phyloP scores from a whole-genome alignment of 225 moss, liverwort and hornwort species.

The Asterella californica region DNA sequence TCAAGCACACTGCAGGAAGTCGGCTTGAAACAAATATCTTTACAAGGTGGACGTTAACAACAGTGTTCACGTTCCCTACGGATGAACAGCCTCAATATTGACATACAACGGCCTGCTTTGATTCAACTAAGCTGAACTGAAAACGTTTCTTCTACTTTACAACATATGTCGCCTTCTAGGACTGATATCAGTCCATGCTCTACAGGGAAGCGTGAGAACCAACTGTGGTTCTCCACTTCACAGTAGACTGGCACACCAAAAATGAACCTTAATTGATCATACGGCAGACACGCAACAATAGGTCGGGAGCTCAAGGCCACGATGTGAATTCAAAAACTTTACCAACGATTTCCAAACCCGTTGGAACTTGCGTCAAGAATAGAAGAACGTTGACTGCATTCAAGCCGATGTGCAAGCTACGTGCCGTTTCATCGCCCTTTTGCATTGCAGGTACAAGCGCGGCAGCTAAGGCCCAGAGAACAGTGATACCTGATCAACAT shows the following conservation, averaged over 20 bases:
- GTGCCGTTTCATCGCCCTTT: slow-evolving; percentile 79
- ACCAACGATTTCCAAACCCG: slow-evolving; percentile 81
- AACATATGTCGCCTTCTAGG: neutral
- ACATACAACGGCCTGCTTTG: neutral
- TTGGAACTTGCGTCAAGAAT: slow-evolving; percentile 86
- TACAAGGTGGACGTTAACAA: neutral
- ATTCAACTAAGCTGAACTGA: neutral
- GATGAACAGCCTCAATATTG: neutral
- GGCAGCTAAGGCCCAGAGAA: slow-evolving; percentile 89
- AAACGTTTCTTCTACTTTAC: neutral
- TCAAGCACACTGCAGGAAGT: neutral
- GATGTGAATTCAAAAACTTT: slow-evolving; percentile 80
- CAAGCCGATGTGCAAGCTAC: slow-evolving; percentile 75
- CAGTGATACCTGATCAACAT: slow-evolving; percentile 56
- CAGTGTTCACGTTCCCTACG: neutral
- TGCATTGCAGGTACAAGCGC: slow-evolving; percentile 83
- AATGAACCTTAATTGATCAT: neutral
- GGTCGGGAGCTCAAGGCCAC: slow-evolving; percentile 54
- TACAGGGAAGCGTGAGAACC: neutral
- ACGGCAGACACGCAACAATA: neutral
- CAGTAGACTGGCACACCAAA: neutral
- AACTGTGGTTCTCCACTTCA: neutral
- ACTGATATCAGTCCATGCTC: neutral
- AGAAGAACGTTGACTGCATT: slow-evolving; percentile 69
- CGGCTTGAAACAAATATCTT: neutral